Percentiles rank a stretch among this genome's conserved stretches.
phyloP scores from a whole-genome alignment of 371 early-diverging fungal genomes.

The Mucor mucedo region DNA sequence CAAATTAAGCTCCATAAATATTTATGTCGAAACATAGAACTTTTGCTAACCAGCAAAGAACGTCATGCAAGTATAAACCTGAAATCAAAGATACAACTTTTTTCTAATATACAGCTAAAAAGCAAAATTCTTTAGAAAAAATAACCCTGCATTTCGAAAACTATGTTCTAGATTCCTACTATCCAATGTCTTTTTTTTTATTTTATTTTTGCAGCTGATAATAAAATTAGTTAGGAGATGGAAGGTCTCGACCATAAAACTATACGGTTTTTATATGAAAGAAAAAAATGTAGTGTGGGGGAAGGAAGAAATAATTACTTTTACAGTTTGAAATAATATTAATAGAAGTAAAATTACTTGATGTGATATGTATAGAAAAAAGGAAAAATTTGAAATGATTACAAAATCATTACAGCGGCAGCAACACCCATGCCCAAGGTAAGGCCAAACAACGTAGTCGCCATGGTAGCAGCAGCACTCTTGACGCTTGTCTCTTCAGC shows the following conservation, averaged over 20 bases:
- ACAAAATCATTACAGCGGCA: slow-evolving; percentile 6
- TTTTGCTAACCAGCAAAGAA: too few relatives aligned
- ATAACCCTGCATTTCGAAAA: neutral
- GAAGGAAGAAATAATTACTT: slow-evolving; percentile 14
- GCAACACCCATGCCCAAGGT: slow-evolving; percentile 14
- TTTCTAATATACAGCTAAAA: too few relatives aligned
- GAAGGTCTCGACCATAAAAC: too few relatives aligned
- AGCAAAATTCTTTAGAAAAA: too few relatives aligned
- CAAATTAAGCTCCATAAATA: too few relatives aligned
- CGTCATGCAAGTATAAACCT: too few relatives aligned
- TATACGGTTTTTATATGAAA: neutral
- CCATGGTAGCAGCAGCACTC: slow-evolving; percentile 1
- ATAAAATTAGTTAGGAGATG: too few relatives aligned
- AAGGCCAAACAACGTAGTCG: slow-evolving; percentile 5
- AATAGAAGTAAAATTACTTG: slow-evolving; percentile 21
- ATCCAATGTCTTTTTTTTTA: too few relatives aligned
- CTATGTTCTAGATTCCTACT: slow-evolving; percentile 1
- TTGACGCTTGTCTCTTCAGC: neutral
- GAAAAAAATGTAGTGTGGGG: neutral
- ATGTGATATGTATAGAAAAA: slow-evolving; percentile 12
- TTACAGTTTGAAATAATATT: slow-evolving; percentile 47
- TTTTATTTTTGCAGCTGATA: too few relatives aligned
- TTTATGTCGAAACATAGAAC: too few relatives aligned
- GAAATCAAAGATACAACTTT: too few relatives aligned
- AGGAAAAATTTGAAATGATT: slow-evolving; percentile 27